Conservation (phyloP, 1,284 basidiomycete genomes). For the Meripilus lineatus region DNA sequence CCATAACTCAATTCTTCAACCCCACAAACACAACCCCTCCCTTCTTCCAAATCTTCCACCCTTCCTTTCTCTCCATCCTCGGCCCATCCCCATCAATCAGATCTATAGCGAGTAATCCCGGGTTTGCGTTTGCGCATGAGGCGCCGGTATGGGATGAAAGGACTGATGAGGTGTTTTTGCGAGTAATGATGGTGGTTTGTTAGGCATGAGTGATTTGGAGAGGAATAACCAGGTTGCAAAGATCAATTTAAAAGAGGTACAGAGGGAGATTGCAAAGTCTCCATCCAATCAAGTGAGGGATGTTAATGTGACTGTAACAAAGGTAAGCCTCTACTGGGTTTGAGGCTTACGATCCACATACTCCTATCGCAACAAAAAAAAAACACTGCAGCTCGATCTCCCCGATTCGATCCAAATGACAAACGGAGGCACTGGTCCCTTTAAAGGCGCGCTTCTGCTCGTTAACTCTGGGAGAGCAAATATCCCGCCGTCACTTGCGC, state of each 20-base stretch:
- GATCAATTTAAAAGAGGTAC: conserved; percentile 33
- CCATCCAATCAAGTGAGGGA: conserved; percentile 25
- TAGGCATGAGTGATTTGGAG: conserved; percentile 38
- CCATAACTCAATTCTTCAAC: conserved; percentile 28
- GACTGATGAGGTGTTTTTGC: conserved; percentile 55
- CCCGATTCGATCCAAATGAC: conserved; percentile 57
- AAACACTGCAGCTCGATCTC: conserved; percentile 37
- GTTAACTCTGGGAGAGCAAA: conserved; percentile 63
- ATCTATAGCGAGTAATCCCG: conserved; percentile 50
- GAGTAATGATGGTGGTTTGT: conserved; percentile 40
- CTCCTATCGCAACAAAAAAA: neutral
- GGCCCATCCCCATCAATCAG: conserved; percentile 54
- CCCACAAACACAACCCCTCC: conserved; percentile 44
- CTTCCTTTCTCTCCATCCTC: conserved; percentile 53
- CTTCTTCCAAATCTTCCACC: conserved; percentile 68
- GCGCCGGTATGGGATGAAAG: conserved; percentile 59
- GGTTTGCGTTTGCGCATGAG: conserved; percentile 71
- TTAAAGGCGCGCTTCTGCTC: conserved; percentile 57
- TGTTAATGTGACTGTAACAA: conserved; percentile 51
- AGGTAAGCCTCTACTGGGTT: conserved; percentile 34
- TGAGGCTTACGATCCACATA: conserved; percentile 1
- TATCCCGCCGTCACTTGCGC: conserved; percentile 56
- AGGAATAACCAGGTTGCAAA: conserved; percentile 38
- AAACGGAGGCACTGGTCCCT: conserved; percentile 72
- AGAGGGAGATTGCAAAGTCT: conserved; percentile 16